Percentiles rank a stretch among this genome's conserved stretches.
phyloP scores from a whole-genome alignment of 371 early-diverging fungal genomes.

The Haplosporangium sp. region DNA sequence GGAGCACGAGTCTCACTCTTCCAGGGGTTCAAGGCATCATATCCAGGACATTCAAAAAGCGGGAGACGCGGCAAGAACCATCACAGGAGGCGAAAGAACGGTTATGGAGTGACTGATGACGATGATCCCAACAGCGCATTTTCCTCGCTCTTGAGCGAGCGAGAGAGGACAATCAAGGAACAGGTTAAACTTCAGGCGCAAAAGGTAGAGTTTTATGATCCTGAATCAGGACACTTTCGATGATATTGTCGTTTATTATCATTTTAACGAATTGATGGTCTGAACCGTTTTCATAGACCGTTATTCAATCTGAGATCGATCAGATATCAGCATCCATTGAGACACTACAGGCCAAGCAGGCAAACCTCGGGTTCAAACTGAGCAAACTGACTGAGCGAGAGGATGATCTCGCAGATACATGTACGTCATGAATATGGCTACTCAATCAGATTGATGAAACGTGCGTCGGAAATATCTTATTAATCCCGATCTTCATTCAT shows the following conservation, averaged over 20 bases:
- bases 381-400: slow-evolving; percentile 67
- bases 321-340: slow-evolving; percentile 62
- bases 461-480: not conserved
- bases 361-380: slow-evolving; percentile 64
- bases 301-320: slow-evolving; percentile 62
- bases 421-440: slow-evolving; percentile 40
- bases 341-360: slow-evolving; percentile 61
- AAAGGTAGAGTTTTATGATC: slow-evolving; percentile 44
- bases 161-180: slow-evolving; percentile 52
- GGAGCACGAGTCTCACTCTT: slow-evolving; percentile 68
- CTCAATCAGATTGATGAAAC: not conserved
- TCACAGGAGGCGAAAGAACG: slow-evolving; percentile 60
- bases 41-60: slow-evolving; percentile 58
- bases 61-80: slow-evolving; percentile 54
- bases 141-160: slow-evolving; percentile 44
- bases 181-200: slow-evolving; percentile 51
- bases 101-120: slow-evolving; percentile 41
- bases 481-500: not conserved
- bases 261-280: too few species aligned
- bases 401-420: slow-evolving; percentile 62
- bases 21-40: slow-evolving; percentile 74
- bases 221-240: not conserved
- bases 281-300: slow-evolving; percentile 8
- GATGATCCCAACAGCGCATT: slow-evolving; percentile 47
- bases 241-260: too few species aligned